Evolutionary conservation across 805 yeast species (phyloP), one percentile per base, ranked within the genome.

Genomic region (Yarrowia sp.): DNA sequence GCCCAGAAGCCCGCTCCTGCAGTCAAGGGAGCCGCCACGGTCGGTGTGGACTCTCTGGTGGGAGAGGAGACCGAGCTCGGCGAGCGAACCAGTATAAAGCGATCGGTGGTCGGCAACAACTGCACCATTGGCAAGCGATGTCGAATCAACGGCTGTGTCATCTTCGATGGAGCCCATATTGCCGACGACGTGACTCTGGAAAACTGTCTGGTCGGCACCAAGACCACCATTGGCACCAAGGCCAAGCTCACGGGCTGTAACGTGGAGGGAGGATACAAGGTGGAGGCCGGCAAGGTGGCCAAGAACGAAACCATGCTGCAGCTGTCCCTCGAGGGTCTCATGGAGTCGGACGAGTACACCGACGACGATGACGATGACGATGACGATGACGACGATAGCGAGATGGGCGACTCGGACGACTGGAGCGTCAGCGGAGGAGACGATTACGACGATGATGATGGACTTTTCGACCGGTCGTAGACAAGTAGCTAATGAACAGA

Each of bases 11-110:
- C 67, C 15, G 42, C 58, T 36, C 52, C 58, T 19, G 73, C 78
- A 12, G 65, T 67, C 4, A 67, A 67, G 43, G 72, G 70, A 9
- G 82, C 86, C 5, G 94, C 97, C 0, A 88, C 89, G 15, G 86
- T 95, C 43, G 98, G 98, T 69, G 88, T 88, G 10, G 99, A 94
- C 77, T 90, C 97, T 0, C 77, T 88, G 46, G 87, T 94, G 12
- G 98, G 94, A 11, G 82, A 81, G 11, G 80, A 81, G 45, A 85
- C 94, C n/a, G 78, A 77, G 1, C 77, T 95, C 67, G 95, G 92
- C 19, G 98, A 92, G 74, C 86, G 87, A 72, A 89, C 97, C 22
- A 90, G 88, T 76, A 91, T 95, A 65, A 95, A 95, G 79, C 85
- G 95, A 70, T 85, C 97, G 0, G 91, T 91, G 15, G 83, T 95